Base-by-base conservation (phyloP, 179 eudicot genomes). In the Pouteria campechiana region DNA sequence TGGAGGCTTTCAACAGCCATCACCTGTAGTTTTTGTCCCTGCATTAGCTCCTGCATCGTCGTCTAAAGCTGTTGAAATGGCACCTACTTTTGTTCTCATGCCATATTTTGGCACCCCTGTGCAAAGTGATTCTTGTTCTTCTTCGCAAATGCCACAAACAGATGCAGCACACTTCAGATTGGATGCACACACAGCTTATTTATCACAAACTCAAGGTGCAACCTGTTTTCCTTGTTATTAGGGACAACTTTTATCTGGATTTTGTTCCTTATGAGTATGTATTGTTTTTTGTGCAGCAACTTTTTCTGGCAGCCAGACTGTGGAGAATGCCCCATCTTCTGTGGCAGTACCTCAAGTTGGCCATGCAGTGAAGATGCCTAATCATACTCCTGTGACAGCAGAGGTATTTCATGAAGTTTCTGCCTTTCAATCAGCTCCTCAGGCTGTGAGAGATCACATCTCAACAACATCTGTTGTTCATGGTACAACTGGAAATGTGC, bases 151-250 rank as follows among this genome's bases (percentile, higher is more conserved):
- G 25, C 63, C 79, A 40, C 70, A 72, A 67, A 57, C 30, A 63
- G 88, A 78, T 17, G 62, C 68, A 44, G 59, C 69, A 8, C 77
- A 72, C 39, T 7, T 64, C 46, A 67, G 70, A 68, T 48, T 70
- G 39, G 90, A 79, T 55, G 69, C 68, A 37, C 72, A 85, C 50
- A 51, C 68, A 29, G 81, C 72, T 19, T 61, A 61, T 34, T 22
- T 60, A 24, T 64, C 74, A n/a, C 87, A 70, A 29, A 50, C 63
- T 65, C 79, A 80, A 81, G 83, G 97, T 89, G 70, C 19, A 21
- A 11, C 23, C 29, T 36, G 5, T 58, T 21, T 42, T 4, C 40
- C 27, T 30, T 37, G 25, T n/a, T n/a, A n/a, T n/a, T n/a, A n/a
- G n/a, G n/a, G n/a, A n/a, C n/a, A n/a, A n/a, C n/a, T n/a, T n/a